phyloP scores from a whole-genome alignment of 2,329 filamentous ascomycete genomes.

The Penicillium sp. region DNA sequence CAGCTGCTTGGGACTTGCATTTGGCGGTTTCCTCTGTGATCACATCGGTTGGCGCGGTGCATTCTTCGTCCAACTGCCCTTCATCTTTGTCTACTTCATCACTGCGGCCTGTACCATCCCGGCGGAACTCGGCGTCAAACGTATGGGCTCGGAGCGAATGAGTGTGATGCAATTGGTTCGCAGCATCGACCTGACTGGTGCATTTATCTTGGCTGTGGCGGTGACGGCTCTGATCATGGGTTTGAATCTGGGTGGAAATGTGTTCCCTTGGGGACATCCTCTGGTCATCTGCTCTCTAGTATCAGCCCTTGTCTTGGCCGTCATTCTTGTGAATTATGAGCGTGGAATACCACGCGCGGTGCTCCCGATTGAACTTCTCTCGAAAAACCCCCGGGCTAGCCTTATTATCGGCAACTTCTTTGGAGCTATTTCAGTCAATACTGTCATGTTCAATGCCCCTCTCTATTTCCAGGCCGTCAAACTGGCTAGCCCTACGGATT shows the following conservation, averaged over 20 bases:
- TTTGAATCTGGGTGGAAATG: slow-evolving; percentile 58
- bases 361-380: slow-evolving; percentile 55
- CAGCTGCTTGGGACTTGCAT: slow-evolving; percentile 43
- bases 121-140: slow-evolving; percentile 49
- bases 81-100: slow-evolving; percentile 51
- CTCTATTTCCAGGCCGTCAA: slow-evolving; percentile 79
- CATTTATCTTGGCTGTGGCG: slow-evolving; percentile 50
- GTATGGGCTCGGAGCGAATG: slow-evolving; percentile 45
- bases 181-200: slow-evolving; percentile 56
- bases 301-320: slow-evolving; percentile 42
- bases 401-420: slow-evolving; percentile 60
- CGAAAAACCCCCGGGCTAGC: slow-evolving; percentile 51
- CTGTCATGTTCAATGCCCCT: slow-evolving; percentile 71
- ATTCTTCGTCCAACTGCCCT: slow-evolving; percentile 56
- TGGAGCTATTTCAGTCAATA: slow-evolving; percentile 53
- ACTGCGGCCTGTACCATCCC: slow-evolving; percentile 51
- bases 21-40: slow-evolving; percentile 46
- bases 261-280: slow-evolving; percentile 56
- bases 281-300: slow-evolving; percentile 54
- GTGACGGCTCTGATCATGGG: slow-evolving; percentile 56
- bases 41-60: slow-evolving; percentile 47
- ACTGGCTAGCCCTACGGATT: slow-evolving; percentile 69
- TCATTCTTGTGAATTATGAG: slow-evolving; percentile 48
- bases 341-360: slow-evolving; percentile 52
- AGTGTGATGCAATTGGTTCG: slow-evolving; percentile 49